phyloP scores from a whole-genome alignment of 768 basidiomycete genomes.

The Kwoniella mangroviensis region DNA sequence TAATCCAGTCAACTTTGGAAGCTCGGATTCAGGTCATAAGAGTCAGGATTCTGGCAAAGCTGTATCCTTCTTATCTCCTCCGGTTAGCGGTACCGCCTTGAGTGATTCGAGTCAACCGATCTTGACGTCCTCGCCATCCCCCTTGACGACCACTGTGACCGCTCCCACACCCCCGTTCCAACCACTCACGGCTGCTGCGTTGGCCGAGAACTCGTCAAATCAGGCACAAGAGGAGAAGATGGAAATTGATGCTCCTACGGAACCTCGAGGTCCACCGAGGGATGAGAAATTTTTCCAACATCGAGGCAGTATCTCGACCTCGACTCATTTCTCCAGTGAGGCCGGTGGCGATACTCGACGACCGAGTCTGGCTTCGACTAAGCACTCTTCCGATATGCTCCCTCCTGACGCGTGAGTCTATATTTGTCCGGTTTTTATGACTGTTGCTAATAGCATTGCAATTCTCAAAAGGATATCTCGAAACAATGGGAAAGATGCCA shows the following conservation, averaged over 20 bases:
- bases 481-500: background rate
- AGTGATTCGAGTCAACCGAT: background rate
- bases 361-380: constrained; percentile 36
- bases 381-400: constrained; percentile 41
- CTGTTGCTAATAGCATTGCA: too few relatives aligned
- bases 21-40: background rate
- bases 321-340: constrained; percentile 18
- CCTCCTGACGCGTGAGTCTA: constrained; percentile 29
- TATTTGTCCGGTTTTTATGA: too few relatives aligned
- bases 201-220: background rate
- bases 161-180: background rate
- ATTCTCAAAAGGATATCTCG: background rate
- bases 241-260: constrained; percentile 21
- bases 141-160: background rate
- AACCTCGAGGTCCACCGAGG: background rate
- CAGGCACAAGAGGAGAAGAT: constrained; percentile 17
- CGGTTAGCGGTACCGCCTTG: background rate
- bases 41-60: constrained; percentile 25
- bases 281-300: constrained; percentile 17
- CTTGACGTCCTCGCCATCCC: constrained; percentile 8
- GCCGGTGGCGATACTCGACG: constrained; percentile 18
- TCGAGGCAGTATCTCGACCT: constrained; percentile 20
- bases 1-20: background rate
- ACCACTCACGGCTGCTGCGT: constrained; percentile 4
- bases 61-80: constrained; percentile 27